Evolutionary conservation across 148 eudicot species (phyloP), one percentile per base, ranked within the genome.

Genomic region (Rhododendron simsii): DNA sequence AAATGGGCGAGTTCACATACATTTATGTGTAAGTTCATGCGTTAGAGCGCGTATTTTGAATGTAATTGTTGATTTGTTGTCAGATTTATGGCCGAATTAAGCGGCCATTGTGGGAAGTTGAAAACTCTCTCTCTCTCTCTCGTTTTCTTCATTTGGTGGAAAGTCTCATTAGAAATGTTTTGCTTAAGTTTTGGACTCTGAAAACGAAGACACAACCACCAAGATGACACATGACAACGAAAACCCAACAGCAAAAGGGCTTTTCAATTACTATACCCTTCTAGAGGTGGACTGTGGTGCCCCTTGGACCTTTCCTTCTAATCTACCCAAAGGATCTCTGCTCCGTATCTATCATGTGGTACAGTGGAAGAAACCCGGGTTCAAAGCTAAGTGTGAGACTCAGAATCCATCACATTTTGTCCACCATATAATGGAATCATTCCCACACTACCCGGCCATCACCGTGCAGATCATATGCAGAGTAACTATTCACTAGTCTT

Each of bases 161-260:
- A 51, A 71, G 86, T 74, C 86, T 20, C 65, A 10, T 16, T 48
- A 1, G 28, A 61, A 48, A 47, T 3, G 4, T 67, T 30, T 74
- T 6, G 12, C 26, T 21, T 57, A 44, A 82, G 81, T 30, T 14
- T 86, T 82, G 75, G 23, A 55, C 41, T 30, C 26, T 75, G 88
- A 81, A 86, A 86, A 74, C 28, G 85, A 55, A 82, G 75, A 26
- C 37, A 18, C 80, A 81, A 86, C 88, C n/a, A 75, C 85, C 78
- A 57, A 35, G 41, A 81, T 78, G 55, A 47, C 81, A 37, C 23
- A 81, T 78, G 55, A 78, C 81, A 47, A n/a, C 26, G 59, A 78
- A 78, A 78, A 45, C 13, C 37, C 33, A 78, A n/a, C 81, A 45
- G 81, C 57, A 12, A 47, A 47, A 5, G 5, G 8, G 20, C 14